These are phyloP conservation scores for Graphilbum fragrans DNA, from an alignment of 2,329 filamentous ascomycete species.

Conservation along the genomic window DNA sequence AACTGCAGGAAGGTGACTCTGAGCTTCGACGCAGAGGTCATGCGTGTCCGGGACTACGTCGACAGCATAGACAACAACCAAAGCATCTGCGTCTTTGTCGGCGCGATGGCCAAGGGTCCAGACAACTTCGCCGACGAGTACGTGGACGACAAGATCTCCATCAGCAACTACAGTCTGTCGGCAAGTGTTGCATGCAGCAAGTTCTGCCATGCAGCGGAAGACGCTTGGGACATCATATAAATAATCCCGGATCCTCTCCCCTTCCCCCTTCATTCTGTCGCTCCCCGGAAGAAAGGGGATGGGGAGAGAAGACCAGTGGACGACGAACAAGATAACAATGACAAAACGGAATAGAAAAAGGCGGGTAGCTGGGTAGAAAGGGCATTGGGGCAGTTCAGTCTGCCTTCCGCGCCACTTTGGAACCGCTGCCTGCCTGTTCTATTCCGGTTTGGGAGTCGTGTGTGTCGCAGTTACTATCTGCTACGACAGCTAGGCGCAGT, in stretches of 20 bases:
- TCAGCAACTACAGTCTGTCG: conserved; percentile 95
- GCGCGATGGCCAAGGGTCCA: conserved; percentile 93
- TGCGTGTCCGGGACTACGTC: conserved; percentile 82
- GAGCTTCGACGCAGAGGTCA: conserved; percentile 82
- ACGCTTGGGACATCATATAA: conserved; percentile 87
- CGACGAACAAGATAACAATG: background rate
- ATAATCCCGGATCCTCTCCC: too few relatives aligned
- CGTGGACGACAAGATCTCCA: conserved; percentile 95
- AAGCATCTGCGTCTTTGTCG: conserved; percentile 95
- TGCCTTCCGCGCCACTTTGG: too few relatives aligned
- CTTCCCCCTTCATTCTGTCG: background rate
- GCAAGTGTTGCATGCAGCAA: conserved; percentile 99
- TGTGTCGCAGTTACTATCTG: background rate
- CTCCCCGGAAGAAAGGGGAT: background rate
- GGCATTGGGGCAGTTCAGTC: too few relatives aligned
- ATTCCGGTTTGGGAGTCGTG: conserved; percentile 6
- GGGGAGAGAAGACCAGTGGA: background rate
- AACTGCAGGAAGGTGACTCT: conserved; percentile 97
- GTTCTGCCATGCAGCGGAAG: conserved; percentile 96
- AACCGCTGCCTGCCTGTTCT: too few relatives aligned
- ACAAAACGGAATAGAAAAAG: too few relatives aligned
- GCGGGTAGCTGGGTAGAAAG: too few relatives aligned
- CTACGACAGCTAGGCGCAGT: conserved; percentile 6
- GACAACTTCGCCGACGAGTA: conserved; percentile 91
- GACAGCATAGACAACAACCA: conserved; percentile 66